These are phyloP conservation scores for Crucihimalaya himalaica DNA, from an alignment of 345 rosid species.

Conservation along the genomic window DNA sequence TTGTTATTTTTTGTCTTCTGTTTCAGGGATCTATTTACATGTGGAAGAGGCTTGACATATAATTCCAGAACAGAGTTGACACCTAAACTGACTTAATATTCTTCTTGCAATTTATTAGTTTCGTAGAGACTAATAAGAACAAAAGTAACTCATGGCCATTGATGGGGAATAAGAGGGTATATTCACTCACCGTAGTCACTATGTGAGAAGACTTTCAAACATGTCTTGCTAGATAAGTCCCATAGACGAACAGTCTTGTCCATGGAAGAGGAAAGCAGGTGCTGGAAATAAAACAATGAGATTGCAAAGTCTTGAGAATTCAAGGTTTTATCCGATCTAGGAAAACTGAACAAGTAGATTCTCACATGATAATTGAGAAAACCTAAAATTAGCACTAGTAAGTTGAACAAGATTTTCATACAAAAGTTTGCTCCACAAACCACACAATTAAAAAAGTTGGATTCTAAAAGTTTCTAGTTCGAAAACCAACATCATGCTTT, in stretches of 20 bases:
- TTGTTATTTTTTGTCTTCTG: neutral
- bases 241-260: constrained; percentile 98
- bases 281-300: constrained; percentile 50
- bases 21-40: neutral
- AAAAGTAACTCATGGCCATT: neutral
- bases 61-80: constrained; percentile 10
- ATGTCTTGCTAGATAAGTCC: constrained; percentile 81
- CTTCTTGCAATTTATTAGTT: neutral
- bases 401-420: neutral
- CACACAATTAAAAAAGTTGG: neutral
- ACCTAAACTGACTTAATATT: neutral
- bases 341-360: constrained; percentile 13
- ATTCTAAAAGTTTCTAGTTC: neutral
- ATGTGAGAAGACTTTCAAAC: constrained; percentile 90
- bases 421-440: neutral
- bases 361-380: neutral
- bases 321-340: neutral
- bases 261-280: constrained; percentile 94
- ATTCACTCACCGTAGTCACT: constrained; percentile 79
- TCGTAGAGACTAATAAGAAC: constrained; percentile 8
- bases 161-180: constrained; percentile 3
- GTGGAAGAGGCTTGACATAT: constrained; percentile 6
- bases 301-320: constrained; percentile 13
- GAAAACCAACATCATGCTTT: neutral
- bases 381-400: constrained; percentile 7